Percentiles rank a stretch among this genome's conserved stretches.
phyloP scores from a whole-genome alignment of 371 early-diverging fungal species.

The Mortierella sp. region DNA sequence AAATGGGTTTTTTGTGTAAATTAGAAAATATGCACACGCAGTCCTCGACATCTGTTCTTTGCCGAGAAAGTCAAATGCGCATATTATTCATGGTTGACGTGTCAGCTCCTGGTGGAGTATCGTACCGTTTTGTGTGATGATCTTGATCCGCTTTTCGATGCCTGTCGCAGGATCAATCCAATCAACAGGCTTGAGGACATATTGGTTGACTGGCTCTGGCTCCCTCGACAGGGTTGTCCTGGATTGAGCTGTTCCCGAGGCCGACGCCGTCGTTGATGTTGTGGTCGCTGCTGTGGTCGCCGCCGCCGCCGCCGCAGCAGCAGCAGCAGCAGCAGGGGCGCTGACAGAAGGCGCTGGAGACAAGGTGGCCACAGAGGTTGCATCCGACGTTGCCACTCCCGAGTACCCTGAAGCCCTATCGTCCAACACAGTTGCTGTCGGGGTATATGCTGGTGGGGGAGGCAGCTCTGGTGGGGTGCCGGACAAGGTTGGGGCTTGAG shows the following conservation, averaged over 20 bases:
- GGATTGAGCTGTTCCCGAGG: neutral
- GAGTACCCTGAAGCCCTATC: slow-evolving; percentile 6
- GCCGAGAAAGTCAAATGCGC: neutral
- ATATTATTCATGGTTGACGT: neutral
- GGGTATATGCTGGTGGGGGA: slow-evolving; percentile 34
- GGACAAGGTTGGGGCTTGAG: neutral
- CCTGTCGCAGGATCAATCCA: slow-evolving; percentile 67
- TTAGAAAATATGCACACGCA: neutral
- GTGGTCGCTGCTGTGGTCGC: neutral
- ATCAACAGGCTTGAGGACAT: slow-evolving; percentile 76
- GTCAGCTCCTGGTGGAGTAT: neutral
- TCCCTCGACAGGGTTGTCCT: slow-evolving; percentile 19
- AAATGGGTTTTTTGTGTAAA: neutral
- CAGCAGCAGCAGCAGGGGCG: neutral
- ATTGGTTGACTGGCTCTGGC: slow-evolving; percentile 58
- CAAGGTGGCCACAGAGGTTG: slow-evolving; percentile 1
- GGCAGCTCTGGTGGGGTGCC: slow-evolving; percentile 26
- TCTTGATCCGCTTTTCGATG: slow-evolving; percentile 63
- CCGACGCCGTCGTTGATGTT: slow-evolving; percentile 2
- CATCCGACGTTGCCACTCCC: neutral
- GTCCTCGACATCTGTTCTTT: neutral
- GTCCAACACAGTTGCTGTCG: neutral
- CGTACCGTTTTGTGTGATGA: slow-evolving; percentile 88
- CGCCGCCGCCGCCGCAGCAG: neutral
- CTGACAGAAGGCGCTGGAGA: neutral